Evolutionary conservation across 75 land plant species (phyloP).

Genomic region (Ceratopteris richardii): DNA sequence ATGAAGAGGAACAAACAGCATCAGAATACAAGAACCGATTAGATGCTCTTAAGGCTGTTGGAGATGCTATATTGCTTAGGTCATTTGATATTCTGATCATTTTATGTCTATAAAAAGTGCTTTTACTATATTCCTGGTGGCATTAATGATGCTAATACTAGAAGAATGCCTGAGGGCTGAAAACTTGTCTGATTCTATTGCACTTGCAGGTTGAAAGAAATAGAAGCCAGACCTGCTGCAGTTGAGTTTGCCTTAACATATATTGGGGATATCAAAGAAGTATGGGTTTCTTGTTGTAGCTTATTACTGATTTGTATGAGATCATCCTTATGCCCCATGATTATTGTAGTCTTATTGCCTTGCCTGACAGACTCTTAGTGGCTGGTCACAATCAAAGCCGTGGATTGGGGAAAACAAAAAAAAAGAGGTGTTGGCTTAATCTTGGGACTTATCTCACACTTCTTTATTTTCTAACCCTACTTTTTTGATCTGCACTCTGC

Average conservation of each 20-base stretch:
- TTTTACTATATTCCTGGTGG: too few species aligned
- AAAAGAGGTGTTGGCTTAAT: conserved; percentile 39
- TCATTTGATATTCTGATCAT: conserved; percentile 4
- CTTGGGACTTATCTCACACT: too few species aligned
- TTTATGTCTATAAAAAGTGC: too few species aligned
- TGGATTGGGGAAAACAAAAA: conserved; percentile 55
- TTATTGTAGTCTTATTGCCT: neutral
- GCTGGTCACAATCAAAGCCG: conserved; percentile 60
- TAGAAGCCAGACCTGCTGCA: conserved; percentile 61
- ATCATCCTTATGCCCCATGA: neutral
- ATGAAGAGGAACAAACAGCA: conserved; percentile 87
- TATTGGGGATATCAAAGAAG: conserved; percentile 42
- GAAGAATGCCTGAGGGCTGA: too few species aligned
- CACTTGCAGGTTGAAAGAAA: conserved; percentile 49
- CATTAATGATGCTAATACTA: too few species aligned
- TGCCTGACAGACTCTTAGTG: conserved; percentile 38
- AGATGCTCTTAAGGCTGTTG: conserved; percentile 51
- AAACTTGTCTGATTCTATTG: too few species aligned
- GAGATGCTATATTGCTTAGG: conserved; percentile 85
- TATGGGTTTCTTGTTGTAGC: conserved; percentile 5
- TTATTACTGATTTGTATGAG: neutral
- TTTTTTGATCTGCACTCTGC: neutral
- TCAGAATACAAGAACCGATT: conserved; percentile 58
- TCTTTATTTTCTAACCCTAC: too few species aligned
- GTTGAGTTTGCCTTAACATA: conserved; percentile 37